phyloP scores from a whole-genome alignment of 371 early-diverging fungal genomes.

The Phascolomyces articulosus region DNA sequence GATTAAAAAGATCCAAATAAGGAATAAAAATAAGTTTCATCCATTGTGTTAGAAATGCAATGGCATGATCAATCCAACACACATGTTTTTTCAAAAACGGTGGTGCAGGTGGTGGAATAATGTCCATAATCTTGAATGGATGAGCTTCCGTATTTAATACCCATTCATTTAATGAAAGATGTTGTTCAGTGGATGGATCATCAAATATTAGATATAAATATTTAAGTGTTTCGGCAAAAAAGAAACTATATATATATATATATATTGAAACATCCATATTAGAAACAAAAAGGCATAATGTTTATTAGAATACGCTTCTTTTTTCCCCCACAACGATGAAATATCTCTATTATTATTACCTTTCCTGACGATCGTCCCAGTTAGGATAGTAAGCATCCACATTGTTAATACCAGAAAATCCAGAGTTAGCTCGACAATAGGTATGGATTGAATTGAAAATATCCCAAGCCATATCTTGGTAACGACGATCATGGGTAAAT shows the following conservation, averaged over 20 bases:
- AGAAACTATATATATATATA: slow-evolving; percentile 62
- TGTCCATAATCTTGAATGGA: slow-evolving; percentile 60
- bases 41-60: not conserved
- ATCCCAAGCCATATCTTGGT: slow-evolving; percentile 75
- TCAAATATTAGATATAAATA: slow-evolving; percentile 90
- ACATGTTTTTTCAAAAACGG: not conserved
- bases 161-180: slow-evolving; percentile 72
- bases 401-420: slow-evolving; percentile 38
- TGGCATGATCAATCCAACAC: not conserved
- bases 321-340: no score
- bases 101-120: slow-evolving; percentile 17
- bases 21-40: slow-evolving; percentile 12
- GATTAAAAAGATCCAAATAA: slow-evolving; percentile 1
- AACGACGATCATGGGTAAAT: slow-evolving; percentile 67
- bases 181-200: slow-evolving; percentile 41
- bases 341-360: slow-evolving; percentile 29
- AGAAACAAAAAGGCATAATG: no score
- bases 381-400: slow-evolving; percentile 29
- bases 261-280: no score
- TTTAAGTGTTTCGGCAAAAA: slow-evolving; percentile 94
- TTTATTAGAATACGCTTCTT: no score
- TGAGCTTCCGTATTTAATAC: slow-evolving; percentile 93
- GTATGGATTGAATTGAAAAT: slow-evolving; percentile 59
- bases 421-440: slow-evolving; percentile 43
- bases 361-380: slow-evolving; percentile 54